Base-by-base conservation (phyloP, 1,139 yeast species). In the Trichomonascaceae sp. region DNA sequence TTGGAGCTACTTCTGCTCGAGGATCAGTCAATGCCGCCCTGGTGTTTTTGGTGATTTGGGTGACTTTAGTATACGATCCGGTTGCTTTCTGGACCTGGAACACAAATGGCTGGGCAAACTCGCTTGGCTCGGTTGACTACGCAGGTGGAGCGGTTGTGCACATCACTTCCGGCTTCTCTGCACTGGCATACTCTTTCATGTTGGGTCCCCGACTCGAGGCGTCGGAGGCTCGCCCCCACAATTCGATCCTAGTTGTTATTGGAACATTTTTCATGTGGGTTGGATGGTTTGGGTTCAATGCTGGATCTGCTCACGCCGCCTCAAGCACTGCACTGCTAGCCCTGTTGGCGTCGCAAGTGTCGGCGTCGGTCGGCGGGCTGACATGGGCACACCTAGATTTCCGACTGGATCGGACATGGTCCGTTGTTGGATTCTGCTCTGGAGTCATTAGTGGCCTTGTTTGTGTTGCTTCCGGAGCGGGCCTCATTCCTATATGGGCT, bases 201-300 rank as follows among this genome's bases (percentile, higher is more conserved):
- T 56, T 76, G 34, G 82, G 82, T 0, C 72, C 73, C 8, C 43
- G 62, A 20, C 17, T 40, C 2, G 37, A 43, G 9, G 40, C 36
- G 8, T 37, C 43, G 17, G 40, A 44, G 16, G 72, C 15, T 23
- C 44, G 47, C 31, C 58, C 59, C n/a, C 47, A 43, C 32, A 51
- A 50, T 20, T 41, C 52, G 3, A 28, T 48, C 6, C 36, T 52
- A 30, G 69, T 76, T 16, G 59, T 74, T 1, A 45, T 73, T 17
- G 84, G 84, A 13, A 69, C 80, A 0, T 54, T 66, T 13, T 53
- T 68, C 33, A 48, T 65, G 50, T 74, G 77, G 63, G 70, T 76
- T 39, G 94, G 95, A 8, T 84, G 95, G 95, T 63, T 82, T 39
- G 82, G 89, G 25, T 84, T 84, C 65, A 84, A 84, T 52, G 84